phyloP scores from a whole-genome alignment of 2,329 filamentous ascomycete species.

The Arthrinium phaeospermum region DNA sequence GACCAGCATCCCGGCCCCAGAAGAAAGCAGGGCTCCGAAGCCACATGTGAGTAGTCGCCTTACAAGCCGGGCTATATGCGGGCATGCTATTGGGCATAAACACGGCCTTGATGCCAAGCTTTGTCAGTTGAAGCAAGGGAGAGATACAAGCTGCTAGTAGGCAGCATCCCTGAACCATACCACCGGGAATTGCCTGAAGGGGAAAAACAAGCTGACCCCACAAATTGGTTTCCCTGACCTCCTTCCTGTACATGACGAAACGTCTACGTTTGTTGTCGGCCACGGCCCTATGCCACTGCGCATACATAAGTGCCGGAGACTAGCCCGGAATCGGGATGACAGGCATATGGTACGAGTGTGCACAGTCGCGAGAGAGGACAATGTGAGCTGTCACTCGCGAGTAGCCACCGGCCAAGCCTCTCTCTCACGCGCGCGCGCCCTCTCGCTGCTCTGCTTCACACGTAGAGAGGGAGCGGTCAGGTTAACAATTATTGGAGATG shows the following conservation, averaged over 20 bases:
- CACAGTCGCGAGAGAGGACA: not conserved
- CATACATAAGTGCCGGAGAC: slow-evolving; percentile 10
- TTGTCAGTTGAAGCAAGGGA: not conserved
- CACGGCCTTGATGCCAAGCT: slow-evolving; percentile 7
- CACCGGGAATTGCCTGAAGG: slow-evolving; percentile 2
- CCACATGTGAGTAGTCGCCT: not conserved
- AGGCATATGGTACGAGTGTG: not conserved
- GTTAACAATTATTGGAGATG: not conserved
- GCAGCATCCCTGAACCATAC: slow-evolving; percentile 1
- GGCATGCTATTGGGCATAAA: not conserved
- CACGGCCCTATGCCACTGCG: not conserved
- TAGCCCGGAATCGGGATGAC: not conserved
- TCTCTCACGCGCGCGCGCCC: not conserved
- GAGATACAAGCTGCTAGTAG: not conserved
- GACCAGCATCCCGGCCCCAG: not conserved
- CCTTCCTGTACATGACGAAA: not conserved
- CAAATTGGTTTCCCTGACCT: not conserved
- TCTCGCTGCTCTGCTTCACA: no score
- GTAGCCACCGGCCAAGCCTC: not conserved
- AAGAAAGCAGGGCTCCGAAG: not conserved
- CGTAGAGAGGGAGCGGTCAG: not conserved
- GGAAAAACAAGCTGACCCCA: not conserved
- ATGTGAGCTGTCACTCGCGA: not conserved
- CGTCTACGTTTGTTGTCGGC: not conserved
- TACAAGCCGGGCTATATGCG: not conserved